Percentiles rank a stretch among this genome's conserved stretches.
These are phyloP conservation scores for Gossypium arboreum DNA, from an alignment of 345 rosid genomes.

Conservation along the genomic window DNA sequence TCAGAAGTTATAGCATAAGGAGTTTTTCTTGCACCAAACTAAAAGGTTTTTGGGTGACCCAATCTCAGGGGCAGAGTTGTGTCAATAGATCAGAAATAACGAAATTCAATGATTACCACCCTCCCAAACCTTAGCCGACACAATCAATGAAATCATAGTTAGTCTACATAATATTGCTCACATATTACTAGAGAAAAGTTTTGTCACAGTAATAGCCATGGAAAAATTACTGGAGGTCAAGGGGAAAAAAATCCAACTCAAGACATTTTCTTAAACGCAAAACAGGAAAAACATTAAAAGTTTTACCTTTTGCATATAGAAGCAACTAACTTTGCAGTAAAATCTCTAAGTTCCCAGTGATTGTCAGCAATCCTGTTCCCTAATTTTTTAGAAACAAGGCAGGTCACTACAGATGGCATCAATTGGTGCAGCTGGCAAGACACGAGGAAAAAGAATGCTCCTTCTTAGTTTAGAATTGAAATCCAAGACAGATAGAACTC, in stretches of 20 bases:
- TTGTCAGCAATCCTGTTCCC: slow-evolving; percentile 88
- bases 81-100: not conserved
- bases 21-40: not conserved
- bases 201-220: not conserved
- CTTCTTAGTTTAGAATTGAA: slow-evolving; percentile 27
- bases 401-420: slow-evolving; percentile 99
- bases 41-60: not conserved
- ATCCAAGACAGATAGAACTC: slow-evolving; percentile 19
- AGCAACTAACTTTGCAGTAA: slow-evolving; percentile 77
- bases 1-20: not conserved
- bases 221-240: slow-evolving; percentile 1
- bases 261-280: slow-evolving; percentile 7
- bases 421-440: slow-evolving; percentile 83
- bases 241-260: not conserved
- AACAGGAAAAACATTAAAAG: slow-evolving; percentile 14
- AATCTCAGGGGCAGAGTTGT: not conserved
- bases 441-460: slow-evolving; percentile 24
- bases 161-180: not conserved
- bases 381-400: slow-evolving; percentile 89
- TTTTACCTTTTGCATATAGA: slow-evolving; percentile 84
- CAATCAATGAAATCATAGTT: not conserved
- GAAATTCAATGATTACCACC: not conserved
- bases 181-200: not conserved
- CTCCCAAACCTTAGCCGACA: not conserved
- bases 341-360: slow-evolving; percentile 98